These are phyloP conservation scores for Sphenostylis stenocarpa DNA, from an alignment of 306 rosid species.

Conservation along the genomic window DNA sequence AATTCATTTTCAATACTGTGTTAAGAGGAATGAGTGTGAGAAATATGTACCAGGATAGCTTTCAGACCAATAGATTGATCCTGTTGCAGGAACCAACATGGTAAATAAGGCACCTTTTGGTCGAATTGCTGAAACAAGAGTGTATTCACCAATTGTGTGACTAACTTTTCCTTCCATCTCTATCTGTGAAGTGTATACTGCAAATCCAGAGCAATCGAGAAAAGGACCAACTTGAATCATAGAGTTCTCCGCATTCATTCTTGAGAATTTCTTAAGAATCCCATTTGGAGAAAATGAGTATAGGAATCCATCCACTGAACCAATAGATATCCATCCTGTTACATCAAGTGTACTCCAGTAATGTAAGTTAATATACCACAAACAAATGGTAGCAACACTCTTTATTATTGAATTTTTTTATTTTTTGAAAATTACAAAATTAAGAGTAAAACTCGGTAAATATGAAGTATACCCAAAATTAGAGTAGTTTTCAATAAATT, in stretches of 20 bases:
- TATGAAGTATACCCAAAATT: no score
- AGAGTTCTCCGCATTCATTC: conserved; percentile 40
- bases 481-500: no score
- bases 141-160: conserved; percentile 45
- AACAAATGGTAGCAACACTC: neutral
- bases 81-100: conserved; percentile 71
- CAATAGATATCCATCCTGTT: conserved; percentile 79
- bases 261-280: conserved; percentile 63
- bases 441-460: no score
- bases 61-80: conserved; percentile 73
- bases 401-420: no score
- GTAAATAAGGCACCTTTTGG: conserved; percentile 59
- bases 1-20: neutral
- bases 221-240: conserved; percentile 63
- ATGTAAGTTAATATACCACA: conserved; percentile 7
- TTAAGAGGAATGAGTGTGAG: neutral
- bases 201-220: conserved; percentile 84
- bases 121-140: conserved; percentile 55
- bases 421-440: no score
- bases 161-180: conserved; percentile 71
- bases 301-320: conserved; percentile 74
- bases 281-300: conserved; percentile 79
- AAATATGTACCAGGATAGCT: conserved; percentile 55
- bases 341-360: neutral
- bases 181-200: conserved; percentile 64